A percentile compares a stretch with the other conserved stretches of the same genome.
Conservation (phyloP, 176 grass and related monocot species). For the Avena eriantha region DNA sequence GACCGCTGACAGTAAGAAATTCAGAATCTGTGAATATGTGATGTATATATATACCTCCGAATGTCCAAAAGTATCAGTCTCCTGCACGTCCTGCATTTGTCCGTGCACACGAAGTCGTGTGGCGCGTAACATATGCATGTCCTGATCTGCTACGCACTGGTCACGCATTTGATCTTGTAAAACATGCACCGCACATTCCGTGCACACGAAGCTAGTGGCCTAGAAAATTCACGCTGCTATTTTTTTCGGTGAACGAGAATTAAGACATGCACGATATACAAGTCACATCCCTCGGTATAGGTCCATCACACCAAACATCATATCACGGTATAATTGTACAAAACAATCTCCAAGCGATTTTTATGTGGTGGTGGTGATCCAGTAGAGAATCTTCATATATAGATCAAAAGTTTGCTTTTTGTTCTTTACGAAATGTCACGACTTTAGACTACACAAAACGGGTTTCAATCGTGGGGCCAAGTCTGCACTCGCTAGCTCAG, state of each 20-base stretch:
- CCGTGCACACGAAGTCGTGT: neutral
- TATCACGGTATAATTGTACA: neutral
- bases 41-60: neutral
- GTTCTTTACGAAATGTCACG: neutral
- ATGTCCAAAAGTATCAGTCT: neutral
- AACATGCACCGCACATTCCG: neutral
- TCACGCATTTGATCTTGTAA: neutral
- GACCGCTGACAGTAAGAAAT: neutral
- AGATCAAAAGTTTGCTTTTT: neutral
- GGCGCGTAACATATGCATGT: neutral
- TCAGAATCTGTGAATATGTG: neutral
- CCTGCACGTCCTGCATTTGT: neutral
- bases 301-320: neutral
- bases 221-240: neutral
- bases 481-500: neutral
- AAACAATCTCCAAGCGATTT: neutral
- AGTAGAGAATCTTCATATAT: neutral
- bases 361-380: neutral
- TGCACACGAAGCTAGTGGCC: constrained; percentile 10
- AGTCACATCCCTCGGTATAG: neutral
- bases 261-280: neutral
- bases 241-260: no score
- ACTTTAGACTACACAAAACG: constrained; percentile 1
- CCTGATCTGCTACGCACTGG: neutral
- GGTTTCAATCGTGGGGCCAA: neutral